Base-by-base conservation (phyloP, 2,329 filamentous ascomycete genomes). In the Dryadomyces quercivorus region DNA sequence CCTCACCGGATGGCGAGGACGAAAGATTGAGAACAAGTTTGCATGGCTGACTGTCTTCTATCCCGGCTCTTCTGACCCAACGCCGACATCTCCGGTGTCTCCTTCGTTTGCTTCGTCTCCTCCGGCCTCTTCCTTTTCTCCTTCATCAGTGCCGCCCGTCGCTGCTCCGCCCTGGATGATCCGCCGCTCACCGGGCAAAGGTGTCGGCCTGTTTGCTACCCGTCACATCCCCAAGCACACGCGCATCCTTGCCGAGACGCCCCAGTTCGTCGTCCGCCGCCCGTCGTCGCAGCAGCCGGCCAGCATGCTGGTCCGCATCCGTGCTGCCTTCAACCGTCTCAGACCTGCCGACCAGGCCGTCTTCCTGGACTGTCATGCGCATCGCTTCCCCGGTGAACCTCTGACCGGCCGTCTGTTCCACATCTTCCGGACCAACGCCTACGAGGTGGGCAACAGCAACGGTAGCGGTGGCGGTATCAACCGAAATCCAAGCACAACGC, bases 341-440 rank as follows among this genome's bases (percentile, higher is more conserved):
- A 56, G 36, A 57, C 54, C 51, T 62, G 66, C 67, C 16, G 55
- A 59, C 61, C 64, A 16, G 58, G 58, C 36, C 36, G 54, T 20
- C 60, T 69, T 56, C 61, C 64, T 55, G 16, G 56, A 65, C 63
- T 60, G 59, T 59, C 46, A 68, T 63, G 34, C 62, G 64, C 18
- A 62, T 59, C 22, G 62, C 50, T 47, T 59, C 58, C 18, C 53
- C 57, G 20, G 50, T 60, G 12, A 64, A 61, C 21, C 54, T 62
- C 40, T 56, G 62, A 44, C 47, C 40, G 59, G 58, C 40, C 55
- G 56, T 2, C 55, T 58, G 36, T 58, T 62, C 43, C 63, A 62
- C 59, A 67, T 71, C 52, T 71, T 72, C 58, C 67, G 69, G 57
- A 71, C 64, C 38, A 71, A 72, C 59, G 69, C 66, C 53, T 71